These are phyloP conservation scores for Clitopilus hobsonii DNA, from an alignment of 768 basidiomycete species.

Conservation along the genomic window DNA sequence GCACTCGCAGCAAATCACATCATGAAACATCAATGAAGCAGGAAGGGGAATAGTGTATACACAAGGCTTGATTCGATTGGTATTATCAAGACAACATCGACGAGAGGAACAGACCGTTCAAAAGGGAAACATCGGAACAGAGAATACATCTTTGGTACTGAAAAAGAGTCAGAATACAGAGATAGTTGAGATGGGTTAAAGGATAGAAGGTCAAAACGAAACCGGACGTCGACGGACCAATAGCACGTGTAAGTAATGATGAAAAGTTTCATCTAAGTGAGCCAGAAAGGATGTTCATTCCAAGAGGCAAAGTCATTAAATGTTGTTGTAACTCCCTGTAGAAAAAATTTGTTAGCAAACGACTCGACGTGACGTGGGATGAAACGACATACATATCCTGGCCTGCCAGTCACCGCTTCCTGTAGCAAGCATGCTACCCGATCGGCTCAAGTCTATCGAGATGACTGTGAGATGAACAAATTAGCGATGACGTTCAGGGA, in stretches of 20 bases:
- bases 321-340: slow-evolving; percentile 2
- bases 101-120: not conserved
- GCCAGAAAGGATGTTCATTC: too few relatives aligned
- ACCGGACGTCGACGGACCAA: too few relatives aligned
- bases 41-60: not conserved
- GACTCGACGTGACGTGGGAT: not conserved
- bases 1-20: too few relatives aligned
- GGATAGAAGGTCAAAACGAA: too few relatives aligned
- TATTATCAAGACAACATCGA: not conserved
- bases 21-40: not conserved
- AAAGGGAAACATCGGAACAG: not conserved
- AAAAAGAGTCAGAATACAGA: not conserved
- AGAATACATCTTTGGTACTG: not conserved
- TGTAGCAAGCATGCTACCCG: slow-evolving; percentile 41
- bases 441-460: slow-evolving; percentile 43
- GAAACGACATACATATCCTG: slow-evolving; percentile 48
- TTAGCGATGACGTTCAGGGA: too few relatives aligned
- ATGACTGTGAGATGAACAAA: too few relatives aligned
- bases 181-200: too few relatives aligned
- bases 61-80: not conserved
- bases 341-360: not conserved
- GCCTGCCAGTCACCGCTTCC: slow-evolving; percentile 53
- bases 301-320: too few relatives aligned
- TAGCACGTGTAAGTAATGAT: too few relatives aligned
- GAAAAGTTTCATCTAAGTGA: too few relatives aligned